These are phyloP conservation scores for Edaphochlamys debaryana DNA, from an alignment of 139 green algal genomes.

Conservation along the genomic window DNA sequence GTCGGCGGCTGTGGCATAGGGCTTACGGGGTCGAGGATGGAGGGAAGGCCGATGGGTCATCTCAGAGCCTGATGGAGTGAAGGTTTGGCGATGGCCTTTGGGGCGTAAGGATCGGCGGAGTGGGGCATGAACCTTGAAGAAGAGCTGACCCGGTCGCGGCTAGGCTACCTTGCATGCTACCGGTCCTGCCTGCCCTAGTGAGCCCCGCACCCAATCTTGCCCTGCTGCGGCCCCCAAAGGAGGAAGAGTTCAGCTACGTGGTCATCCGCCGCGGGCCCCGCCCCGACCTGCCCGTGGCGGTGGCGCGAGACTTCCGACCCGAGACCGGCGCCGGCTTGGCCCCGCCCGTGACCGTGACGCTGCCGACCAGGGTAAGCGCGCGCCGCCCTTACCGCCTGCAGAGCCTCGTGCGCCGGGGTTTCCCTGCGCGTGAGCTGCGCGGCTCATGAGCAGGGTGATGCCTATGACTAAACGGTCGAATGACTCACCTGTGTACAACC, in stretches of 20 bases:
- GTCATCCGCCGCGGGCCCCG: constrained; percentile 63
- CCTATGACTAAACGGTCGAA: neutral
- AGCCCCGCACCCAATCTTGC: neutral
- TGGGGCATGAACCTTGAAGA: neutral
- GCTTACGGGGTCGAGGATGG: too few species aligned
- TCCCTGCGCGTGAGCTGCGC: neutral
- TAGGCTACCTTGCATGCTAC: neutral
- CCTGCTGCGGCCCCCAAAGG: constrained; percentile 47
- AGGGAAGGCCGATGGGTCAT: too few species aligned
- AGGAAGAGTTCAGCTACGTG: constrained; percentile 90
- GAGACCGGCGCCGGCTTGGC: neutral
- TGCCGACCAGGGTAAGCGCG: neutral
- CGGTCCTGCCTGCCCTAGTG: neutral
- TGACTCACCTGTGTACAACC: neutral
- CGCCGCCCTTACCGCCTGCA: neutral
- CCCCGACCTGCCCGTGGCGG: neutral
- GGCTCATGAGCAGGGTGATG: neutral
- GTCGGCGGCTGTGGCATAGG: too few species aligned
- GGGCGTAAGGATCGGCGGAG: too few species aligned
- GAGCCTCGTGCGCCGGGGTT: too few species aligned
- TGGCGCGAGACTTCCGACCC: neutral
- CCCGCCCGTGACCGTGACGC: neutral
- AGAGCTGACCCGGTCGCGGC: neutral
- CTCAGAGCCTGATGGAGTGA: too few species aligned
- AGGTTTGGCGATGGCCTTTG: too few species aligned